Conservation (phyloP, 352 stramenopile species). For the Globisporangium emineosum region DNA sequence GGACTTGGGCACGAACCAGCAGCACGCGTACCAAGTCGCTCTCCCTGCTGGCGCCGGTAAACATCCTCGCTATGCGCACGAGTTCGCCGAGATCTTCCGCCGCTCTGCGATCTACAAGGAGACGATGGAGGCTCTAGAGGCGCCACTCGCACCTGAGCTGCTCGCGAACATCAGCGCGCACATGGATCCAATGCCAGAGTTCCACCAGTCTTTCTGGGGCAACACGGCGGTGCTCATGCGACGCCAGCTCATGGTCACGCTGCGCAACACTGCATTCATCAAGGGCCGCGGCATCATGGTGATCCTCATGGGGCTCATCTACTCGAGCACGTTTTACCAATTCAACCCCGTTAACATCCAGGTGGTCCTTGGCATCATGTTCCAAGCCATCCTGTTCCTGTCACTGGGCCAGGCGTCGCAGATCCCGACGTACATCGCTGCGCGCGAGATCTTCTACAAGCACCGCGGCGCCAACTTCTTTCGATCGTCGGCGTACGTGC, state of each 20-base stretch:
- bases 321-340: conserved; percentile 36
- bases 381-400: background rate
- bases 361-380: conserved; percentile 2
- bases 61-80: background rate
- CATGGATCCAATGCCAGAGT: conserved; percentile 51
- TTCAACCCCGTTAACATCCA: conserved; percentile 15
- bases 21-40: conserved; percentile 14
- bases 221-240: background rate
- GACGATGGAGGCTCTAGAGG: conserved; percentile 16
- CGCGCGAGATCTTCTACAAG: conserved; percentile 11
- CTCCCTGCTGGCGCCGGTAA: no score
- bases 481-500: background rate
- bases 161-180: conserved; percentile 21
- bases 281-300: conserved; percentile 30
- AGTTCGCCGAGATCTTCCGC: conserved; percentile 17
- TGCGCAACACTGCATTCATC: conserved; percentile 37
- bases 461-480: conserved; percentile 9
- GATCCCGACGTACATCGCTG: conserved; percentile 4
- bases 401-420: conserved; percentile 3
- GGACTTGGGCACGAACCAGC: conserved; percentile 23
- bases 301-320: conserved; percentile 44
- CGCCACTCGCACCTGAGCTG: background rate
- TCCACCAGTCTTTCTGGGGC: conserved; percentile 17
- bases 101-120: conserved; percentile 34
- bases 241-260: conserved; percentile 47